phyloP scores from a whole-genome alignment of 495 filamentous ascomycete species.

The Sabuloglossum arenarium region DNA sequence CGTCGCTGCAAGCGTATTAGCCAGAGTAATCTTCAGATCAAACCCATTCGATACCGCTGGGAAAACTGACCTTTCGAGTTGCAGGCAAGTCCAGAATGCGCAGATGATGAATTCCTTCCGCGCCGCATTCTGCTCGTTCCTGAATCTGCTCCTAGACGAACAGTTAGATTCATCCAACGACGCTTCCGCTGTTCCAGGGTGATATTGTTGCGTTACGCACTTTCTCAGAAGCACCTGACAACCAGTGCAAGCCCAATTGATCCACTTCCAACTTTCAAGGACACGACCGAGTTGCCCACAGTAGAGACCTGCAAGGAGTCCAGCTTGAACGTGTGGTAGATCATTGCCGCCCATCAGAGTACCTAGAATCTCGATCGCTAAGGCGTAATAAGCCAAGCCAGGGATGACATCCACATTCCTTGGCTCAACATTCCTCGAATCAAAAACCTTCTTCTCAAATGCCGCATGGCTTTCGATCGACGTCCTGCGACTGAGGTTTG shows the following conservation, averaged over 20 bases:
- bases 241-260: constrained; percentile 54
- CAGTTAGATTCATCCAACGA: not conserved
- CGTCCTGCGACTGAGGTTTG: constrained; percentile 5
- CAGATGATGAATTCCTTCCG: constrained; percentile 39
- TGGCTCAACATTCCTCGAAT: constrained; percentile 33
- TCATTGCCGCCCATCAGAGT: constrained; percentile 56
- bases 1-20: constrained; percentile 38
- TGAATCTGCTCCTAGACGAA: not conserved
- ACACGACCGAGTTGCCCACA: constrained; percentile 71
- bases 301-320: constrained; percentile 73
- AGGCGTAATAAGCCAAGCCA: constrained; percentile 70
- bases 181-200: constrained; percentile 1
- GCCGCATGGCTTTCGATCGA: constrained; percentile 1
- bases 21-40: not conserved
- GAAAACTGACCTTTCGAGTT: constrained; percentile 74
- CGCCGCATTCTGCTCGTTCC: not conserved
- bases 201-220: constrained; percentile 25
- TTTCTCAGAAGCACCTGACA: constrained; percentile 59
- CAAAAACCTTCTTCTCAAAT: not conserved
- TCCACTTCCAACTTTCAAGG: constrained; percentile 79
- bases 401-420: constrained; percentile 77
- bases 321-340: constrained; percentile 64
- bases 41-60: not conserved
- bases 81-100: constrained; percentile 86
- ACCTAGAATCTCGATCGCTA: constrained; percentile 74